Evolutionary conservation across 2,329 filamentous ascomycete genomes (phyloP).

Genomic region (Colletotrichum truncatum): DNA sequence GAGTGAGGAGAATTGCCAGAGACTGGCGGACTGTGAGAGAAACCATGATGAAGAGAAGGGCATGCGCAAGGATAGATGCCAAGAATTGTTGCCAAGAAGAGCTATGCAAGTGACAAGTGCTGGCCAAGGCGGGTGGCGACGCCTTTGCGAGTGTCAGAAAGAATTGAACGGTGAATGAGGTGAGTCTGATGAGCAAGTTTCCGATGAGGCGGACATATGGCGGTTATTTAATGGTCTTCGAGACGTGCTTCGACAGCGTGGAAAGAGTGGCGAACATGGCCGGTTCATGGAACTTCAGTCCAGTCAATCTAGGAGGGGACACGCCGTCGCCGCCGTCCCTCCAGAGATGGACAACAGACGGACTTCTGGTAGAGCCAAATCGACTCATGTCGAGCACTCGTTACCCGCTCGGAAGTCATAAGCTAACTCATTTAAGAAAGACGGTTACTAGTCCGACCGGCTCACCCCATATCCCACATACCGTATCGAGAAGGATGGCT

Average conservation of each 20-base stretch:
- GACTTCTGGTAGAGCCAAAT: background rate
- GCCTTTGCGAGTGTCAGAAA: constrained; percentile 3
- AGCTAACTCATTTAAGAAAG: constrained; percentile 1
- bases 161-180: background rate
- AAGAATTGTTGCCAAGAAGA: constrained; percentile 9
- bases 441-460: background rate
- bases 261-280: background rate
- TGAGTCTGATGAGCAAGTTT: constrained; percentile 11
- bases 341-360: background rate
- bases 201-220: background rate
- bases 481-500: background rate
- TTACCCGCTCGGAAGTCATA: background rate
- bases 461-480: background rate
- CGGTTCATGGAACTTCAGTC: background rate
- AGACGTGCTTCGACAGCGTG: background rate
- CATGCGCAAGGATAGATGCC: constrained; percentile 1
- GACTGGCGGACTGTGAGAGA: constrained; percentile 26
- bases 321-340: too few species aligned
- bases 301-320: background rate
- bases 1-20: constrained; percentile 16
- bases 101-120: background rate
- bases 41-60: constrained; percentile 9
- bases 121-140: constrained; percentile 25
- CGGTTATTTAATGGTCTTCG: constrained; percentile 17
- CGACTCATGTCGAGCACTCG: background rate